These are phyloP conservation scores for Craspedostauros australis DNA, from an alignment of 108 stramenopile genomes.

Conservation along the genomic window DNA sequence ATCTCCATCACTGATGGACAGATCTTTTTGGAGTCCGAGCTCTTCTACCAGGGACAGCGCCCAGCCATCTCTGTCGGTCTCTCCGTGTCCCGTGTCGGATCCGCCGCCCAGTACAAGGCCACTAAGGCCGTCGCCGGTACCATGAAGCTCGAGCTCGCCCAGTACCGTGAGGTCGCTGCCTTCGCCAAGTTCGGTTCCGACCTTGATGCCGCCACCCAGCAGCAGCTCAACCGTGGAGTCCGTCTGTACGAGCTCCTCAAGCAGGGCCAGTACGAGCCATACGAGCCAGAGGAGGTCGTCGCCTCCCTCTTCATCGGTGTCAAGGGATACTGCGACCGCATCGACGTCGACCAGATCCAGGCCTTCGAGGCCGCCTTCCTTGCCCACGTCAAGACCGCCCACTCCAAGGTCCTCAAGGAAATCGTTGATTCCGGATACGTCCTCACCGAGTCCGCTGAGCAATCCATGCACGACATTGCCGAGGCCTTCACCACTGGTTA, in stretches of 20 bases:
- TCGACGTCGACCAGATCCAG: constrained; percentile 95
- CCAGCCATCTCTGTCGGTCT: constrained; percentile 99
- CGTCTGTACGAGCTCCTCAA: constrained; percentile 99
- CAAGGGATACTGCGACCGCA: constrained; percentile 98
- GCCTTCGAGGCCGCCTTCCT: constrained; percentile 96
- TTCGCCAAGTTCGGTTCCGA: constrained; percentile 99
- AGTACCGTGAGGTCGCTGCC: constrained; percentile 99
- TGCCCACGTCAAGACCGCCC: constrained; percentile 88
- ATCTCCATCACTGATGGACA: constrained; percentile 99
- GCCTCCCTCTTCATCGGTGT: constrained; percentile 97
- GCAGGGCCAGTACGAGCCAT: constrained; percentile 98
- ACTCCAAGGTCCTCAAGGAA: constrained; percentile 80
- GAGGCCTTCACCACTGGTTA: constrained; percentile 94
- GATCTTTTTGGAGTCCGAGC: constrained; percentile 99
- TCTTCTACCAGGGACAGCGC: constrained; percentile 99
- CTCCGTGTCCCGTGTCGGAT: constrained; percentile 98
- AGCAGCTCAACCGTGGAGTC: constrained; percentile 99
- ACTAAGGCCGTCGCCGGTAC: constrained; percentile 99
- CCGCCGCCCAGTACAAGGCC: constrained; percentile 99
- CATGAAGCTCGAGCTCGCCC: constrained; percentile 99
- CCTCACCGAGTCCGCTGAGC: constrained; percentile 72
- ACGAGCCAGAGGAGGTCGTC: constrained; percentile 98
- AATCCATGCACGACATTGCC: constrained; percentile 85
- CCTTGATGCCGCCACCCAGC: constrained; percentile 98
- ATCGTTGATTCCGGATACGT: constrained; percentile 86